Evolutionary conservation across 257 asterid genomes (phyloP).

Genomic region (Primulina huaijiensis): DNA sequence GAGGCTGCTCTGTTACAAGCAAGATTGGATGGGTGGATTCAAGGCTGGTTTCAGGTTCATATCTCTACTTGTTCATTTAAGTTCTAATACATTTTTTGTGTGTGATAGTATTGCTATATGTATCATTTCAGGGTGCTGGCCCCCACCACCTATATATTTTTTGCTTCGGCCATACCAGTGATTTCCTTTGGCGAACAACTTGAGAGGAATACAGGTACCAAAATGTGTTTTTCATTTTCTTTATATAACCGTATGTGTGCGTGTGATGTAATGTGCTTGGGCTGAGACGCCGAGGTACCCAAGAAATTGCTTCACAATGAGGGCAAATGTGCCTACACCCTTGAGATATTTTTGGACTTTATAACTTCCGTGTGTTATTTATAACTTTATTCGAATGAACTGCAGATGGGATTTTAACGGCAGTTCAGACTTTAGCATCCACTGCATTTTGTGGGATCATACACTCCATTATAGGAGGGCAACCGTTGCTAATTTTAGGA

Average conservation of each 20-base stretch:
- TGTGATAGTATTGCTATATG: background rate
- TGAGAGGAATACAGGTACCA: slow-evolving; percentile 67
- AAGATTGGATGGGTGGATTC: slow-evolving; percentile 84
- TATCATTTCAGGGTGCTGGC: slow-evolving; percentile 66
- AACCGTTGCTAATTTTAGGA: slow-evolving; percentile 80
- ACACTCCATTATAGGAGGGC: slow-evolving; percentile 95
- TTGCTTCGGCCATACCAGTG: slow-evolving; percentile 86
- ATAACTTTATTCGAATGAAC: background rate
- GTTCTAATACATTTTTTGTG: background rate
- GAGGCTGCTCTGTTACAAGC: slow-evolving; percentile 74
- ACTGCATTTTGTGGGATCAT: slow-evolving; percentile 87
- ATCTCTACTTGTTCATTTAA: background rate
- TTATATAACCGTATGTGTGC: background rate
- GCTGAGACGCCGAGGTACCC: too few species aligned
- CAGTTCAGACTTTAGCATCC: slow-evolving; percentile 85
- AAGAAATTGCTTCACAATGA: background rate
- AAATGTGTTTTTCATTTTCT: background rate
- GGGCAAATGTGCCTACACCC: slow-evolving; percentile 17
- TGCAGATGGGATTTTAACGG: slow-evolving; percentile 87
- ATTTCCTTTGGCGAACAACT: slow-evolving; percentile 83
- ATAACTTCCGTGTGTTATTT: background rate
- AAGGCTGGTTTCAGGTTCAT: slow-evolving; percentile 66
- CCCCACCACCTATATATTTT: slow-evolving; percentile 76
- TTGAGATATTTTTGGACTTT: background rate
- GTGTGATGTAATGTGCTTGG: background rate